phyloP scores from a whole-genome alignment of 2,329 filamentous ascomycete genomes.

The Stagonosporopsis vannaccii region DNA sequence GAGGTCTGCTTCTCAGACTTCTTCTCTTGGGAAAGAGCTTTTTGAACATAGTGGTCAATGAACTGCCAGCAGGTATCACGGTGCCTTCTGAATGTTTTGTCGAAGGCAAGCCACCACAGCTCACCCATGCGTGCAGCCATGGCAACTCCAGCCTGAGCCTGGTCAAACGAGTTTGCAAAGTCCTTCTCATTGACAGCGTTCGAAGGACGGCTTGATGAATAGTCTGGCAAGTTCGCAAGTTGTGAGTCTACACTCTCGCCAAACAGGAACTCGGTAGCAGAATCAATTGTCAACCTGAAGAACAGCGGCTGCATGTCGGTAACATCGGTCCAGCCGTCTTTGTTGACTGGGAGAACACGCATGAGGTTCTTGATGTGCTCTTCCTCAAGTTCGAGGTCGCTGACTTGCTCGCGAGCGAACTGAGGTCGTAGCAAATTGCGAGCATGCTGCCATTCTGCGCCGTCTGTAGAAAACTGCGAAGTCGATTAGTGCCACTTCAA shows the following conservation, averaged over 20 bases:
- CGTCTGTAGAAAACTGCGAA: constrained; percentile 41
- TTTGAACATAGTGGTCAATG: constrained; percentile 37
- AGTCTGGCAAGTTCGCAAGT: constrained; percentile 29
- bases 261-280: constrained; percentile 49
- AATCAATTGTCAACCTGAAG: constrained; percentile 50
- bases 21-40: constrained; percentile 31
- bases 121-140: constrained; percentile 36
- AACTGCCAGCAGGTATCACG: constrained; percentile 38
- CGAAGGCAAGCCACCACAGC: constrained; percentile 41
- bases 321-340: constrained; percentile 36
- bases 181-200: constrained; percentile 27
- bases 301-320: constrained; percentile 51
- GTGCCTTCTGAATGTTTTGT: constrained; percentile 36
- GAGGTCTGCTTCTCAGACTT: constrained; percentile 16
- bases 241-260: constrained; percentile 45
- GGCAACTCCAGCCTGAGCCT: constrained; percentile 26
- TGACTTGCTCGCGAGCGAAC: constrained; percentile 42
- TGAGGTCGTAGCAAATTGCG: constrained; percentile 46
- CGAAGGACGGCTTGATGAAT: constrained; percentile 20
- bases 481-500: constrained; percentile 1
- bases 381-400: constrained; percentile 41
- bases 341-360: constrained; percentile 23
- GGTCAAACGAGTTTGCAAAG: constrained; percentile 36
- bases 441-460: constrained; percentile 41
- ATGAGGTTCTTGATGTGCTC: constrained; percentile 47